These are phyloP conservation scores for Eucalyptus tenuipes DNA, from an alignment of 345 rosid genomes.

Conservation along the genomic window DNA sequence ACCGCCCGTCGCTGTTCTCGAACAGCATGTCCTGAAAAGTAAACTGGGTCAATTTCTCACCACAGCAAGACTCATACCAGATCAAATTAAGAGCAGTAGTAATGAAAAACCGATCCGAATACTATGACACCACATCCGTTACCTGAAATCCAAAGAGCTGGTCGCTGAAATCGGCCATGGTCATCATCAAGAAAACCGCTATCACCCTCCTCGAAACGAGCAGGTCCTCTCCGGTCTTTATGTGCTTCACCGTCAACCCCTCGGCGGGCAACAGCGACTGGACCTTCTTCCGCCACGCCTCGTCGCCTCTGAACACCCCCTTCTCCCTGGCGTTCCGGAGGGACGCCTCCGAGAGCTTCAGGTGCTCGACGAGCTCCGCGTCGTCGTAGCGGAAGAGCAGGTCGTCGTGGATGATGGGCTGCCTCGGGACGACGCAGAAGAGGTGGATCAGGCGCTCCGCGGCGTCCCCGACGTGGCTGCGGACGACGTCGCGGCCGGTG, in stretches of 20 bases:
- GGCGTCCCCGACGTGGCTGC: constrained; percentile 61
- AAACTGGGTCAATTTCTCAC: background rate
- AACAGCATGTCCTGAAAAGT: constrained; percentile 54
- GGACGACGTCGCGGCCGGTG: constrained; percentile 79
- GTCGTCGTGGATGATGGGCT: constrained; percentile 71
- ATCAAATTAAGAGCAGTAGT: background rate
- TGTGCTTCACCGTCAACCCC: constrained; percentile 55
- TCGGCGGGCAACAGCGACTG: constrained; percentile 37
- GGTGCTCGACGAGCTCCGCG: constrained; percentile 57
- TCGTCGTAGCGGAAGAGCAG: constrained; percentile 70
- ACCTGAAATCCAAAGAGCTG: constrained; percentile 40
- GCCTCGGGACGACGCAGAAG: constrained; percentile 79
- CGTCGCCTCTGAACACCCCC: constrained; percentile 41
- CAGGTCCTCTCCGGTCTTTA: constrained; percentile 70
- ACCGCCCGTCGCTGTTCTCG: constrained; percentile 46
- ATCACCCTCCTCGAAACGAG: constrained; percentile 52
- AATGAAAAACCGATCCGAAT: background rate
- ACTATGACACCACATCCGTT: background rate
- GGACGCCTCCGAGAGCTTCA: constrained; percentile 39
- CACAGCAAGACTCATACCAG: background rate
- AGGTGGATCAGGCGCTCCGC: constrained; percentile 83
- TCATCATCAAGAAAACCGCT: constrained; percentile 62
- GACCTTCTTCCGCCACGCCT: constrained; percentile 80
- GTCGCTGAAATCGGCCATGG: constrained; percentile 92
- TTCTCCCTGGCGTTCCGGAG: constrained; percentile 46